Conservation (phyloP, 768 basidiomycete genomes). For the Lentinus tigrinus region DNA sequence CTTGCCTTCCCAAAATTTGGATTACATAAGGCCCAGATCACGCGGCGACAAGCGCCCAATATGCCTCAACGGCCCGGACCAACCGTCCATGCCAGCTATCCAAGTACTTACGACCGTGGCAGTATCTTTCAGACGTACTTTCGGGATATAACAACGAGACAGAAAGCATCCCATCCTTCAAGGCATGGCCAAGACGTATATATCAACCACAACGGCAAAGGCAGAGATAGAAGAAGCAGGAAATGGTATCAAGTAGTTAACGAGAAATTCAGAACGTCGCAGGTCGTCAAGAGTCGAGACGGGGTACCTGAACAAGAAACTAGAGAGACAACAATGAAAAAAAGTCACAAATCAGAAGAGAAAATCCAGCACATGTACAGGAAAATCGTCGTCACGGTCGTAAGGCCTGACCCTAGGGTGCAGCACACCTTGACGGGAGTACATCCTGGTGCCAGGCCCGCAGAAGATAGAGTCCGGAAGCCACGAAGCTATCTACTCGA, state of each 20-base stretch:
- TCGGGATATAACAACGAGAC: no score
- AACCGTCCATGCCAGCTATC: no score
- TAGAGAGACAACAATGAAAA: neutral
- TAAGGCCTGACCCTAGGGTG: neutral
- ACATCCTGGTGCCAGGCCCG: neutral
- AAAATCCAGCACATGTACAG: neutral
- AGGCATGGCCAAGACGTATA: no score
- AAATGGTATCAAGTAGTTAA: neutral
- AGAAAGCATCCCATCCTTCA: no score
- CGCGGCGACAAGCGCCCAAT: no score
- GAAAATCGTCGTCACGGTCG: neutral
- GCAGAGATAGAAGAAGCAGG: neutral
- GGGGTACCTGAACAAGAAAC: neutral
- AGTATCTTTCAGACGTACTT: no score
- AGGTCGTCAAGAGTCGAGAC: neutral
- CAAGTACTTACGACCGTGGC: no score
- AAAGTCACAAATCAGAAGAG: neutral
- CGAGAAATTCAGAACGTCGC: neutral
- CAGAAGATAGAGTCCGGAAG: neutral
- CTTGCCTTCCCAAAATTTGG: slow-evolving; percentile 17
- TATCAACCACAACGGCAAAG: no score
- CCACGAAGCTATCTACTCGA: no score
- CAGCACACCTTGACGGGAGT: neutral
- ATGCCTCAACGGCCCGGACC: no score
- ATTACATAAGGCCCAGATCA: slow-evolving; percentile 9